phyloP scores from a whole-genome alignment of 2,329 filamentous ascomycete genomes.

The Daldinia sp. region DNA sequence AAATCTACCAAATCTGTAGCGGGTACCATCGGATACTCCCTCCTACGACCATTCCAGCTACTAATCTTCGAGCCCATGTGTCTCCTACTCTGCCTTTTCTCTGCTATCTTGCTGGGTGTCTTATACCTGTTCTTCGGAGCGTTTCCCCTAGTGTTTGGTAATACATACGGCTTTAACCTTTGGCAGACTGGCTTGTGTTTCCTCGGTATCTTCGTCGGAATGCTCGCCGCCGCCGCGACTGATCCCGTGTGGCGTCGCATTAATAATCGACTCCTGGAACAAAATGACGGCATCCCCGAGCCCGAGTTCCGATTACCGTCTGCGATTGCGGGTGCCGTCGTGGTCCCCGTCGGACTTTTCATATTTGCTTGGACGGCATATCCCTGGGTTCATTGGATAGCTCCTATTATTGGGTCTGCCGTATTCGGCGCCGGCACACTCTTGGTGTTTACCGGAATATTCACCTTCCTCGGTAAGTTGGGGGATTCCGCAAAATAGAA shows the following conservation, averaged over 20 bases:
- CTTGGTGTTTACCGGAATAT: conserved; percentile 82
- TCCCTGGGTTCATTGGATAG: conserved; percentile 76
- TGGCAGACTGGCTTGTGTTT: conserved; percentile 86
- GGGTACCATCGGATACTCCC: conserved; percentile 64
- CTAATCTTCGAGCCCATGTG: conserved; percentile 87
- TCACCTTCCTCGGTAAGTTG: conserved; percentile 80
- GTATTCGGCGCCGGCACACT: conserved; percentile 77
- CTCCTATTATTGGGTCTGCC: conserved; percentile 75
- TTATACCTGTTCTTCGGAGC: conserved; percentile 92
- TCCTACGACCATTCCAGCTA: conserved; percentile 79
- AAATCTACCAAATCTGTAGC: conserved; percentile 72
- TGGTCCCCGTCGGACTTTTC: conserved; percentile 85
- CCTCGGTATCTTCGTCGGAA: conserved; percentile 73
- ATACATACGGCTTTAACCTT: conserved; percentile 77
- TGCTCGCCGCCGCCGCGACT: conserved; percentile 67
- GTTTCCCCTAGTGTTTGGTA: conserved; percentile 80
- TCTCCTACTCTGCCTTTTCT: conserved; percentile 80
- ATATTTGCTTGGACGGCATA: conserved; percentile 90
- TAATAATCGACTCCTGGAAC: conserved; percentile 63
- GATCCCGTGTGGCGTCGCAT: conserved; percentile 73
- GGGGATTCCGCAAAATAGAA: background rate
- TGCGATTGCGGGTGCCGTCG: conserved; percentile 74
- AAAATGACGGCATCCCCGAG: conserved; percentile 68
- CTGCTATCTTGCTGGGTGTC: conserved; percentile 85
- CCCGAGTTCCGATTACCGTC: conserved; percentile 88